Evolutionary conservation across 805 yeast species (phyloP).

Genomic region (Lipomyces mesembrius): DNA sequence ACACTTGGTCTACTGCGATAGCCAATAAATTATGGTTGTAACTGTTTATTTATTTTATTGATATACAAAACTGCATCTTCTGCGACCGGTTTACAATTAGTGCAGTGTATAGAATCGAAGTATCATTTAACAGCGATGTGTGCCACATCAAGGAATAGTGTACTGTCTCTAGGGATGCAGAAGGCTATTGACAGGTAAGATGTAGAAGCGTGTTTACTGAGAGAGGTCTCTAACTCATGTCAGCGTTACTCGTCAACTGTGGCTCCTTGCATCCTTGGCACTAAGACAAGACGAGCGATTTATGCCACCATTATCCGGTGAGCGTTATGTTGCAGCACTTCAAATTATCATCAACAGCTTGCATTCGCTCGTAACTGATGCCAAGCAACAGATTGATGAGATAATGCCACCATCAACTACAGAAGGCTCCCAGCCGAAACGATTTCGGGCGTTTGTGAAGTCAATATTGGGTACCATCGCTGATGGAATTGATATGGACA

Average conservation of each 20-base stretch:
- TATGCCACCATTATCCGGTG: slow-evolving; percentile 11
- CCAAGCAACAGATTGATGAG: slow-evolving; percentile 1
- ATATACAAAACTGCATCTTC: background rate
- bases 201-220: background rate
- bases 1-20: background rate
- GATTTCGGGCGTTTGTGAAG: slow-evolving; percentile 1
- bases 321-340: slow-evolving; percentile 4
- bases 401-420: background rate
- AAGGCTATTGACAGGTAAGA: background rate
- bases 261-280: slow-evolving; percentile 14
- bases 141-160: background rate
- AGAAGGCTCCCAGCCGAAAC: background rate
- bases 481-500: slow-evolving; percentile 3
- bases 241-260: slow-evolving; percentile 16
- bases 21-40: background rate
- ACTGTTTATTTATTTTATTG: background rate
- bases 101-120: background rate
- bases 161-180: background rate
- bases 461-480: slow-evolving; percentile 2
- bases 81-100: background rate
- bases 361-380: background rate
- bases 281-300: slow-evolving; percentile 8
- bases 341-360: background rate
- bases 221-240: background rate
- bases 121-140: background rate